Base-by-base conservation (phyloP, 2,329 filamentous ascomycete genomes). In the Plenodomus lindquistii region DNA sequence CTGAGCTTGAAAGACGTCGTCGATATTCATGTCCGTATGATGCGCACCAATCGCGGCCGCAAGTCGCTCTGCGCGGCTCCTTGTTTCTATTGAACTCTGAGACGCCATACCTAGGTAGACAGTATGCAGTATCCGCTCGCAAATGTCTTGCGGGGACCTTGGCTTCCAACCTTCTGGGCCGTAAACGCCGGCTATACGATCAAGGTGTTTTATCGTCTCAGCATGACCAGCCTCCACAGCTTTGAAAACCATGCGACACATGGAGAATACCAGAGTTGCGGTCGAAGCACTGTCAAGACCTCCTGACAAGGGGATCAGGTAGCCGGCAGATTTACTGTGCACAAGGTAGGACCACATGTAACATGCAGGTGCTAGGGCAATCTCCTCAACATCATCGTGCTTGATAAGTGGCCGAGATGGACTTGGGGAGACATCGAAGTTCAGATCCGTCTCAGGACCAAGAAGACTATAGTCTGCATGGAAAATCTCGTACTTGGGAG, bases 281-380 rank as follows among this genome's bases (percentile, higher is more conserved):
- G 61, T 63, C 74, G 18, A 80, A 75, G 6, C 74, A 69, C n/a
- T 78, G 57, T 86, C 84, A 34, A 86, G 82, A 4, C 84, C 84
- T 10, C 84, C 84, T 46, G 75, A 78, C 1, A 86, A 73, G 0
- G 83, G 79, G 0, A 85, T 70, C 27, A 85, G 74, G 57, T 77
- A 86, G 2, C 83, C 84, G 8, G 80, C 77, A 16, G 75, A 72
- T 20, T 72, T 72, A 8, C 73, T 81, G 19, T 81, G 71, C 4
- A 81, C 70, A 0, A 85, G 71, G 57, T 85, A 86, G 56, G 86
- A 82, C 82, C 83, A 89, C 1, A 89, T 70, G 77, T 82, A 90
- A 58, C 81, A 85, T 3, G 83, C 86, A 1, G 84, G 80, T 0
- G 83, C 83, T 1, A 85, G 70, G 1, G 83, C 82, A 49, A 89